Base-by-base conservation (phyloP, 208 protist species). In the Wallacemonas rigidus region DNA sequence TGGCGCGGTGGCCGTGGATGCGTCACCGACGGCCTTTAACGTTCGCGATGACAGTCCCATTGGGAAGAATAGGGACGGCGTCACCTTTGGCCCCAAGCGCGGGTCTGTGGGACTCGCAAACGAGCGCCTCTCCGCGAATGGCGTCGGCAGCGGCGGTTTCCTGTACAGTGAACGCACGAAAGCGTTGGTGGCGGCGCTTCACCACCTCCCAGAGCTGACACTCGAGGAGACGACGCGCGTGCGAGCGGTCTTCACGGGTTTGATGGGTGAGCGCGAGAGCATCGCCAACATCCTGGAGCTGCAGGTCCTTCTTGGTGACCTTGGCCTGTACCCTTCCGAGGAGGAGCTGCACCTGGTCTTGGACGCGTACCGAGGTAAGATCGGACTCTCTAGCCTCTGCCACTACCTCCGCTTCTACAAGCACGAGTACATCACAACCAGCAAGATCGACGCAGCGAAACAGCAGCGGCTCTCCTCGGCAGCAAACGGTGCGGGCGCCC, bases 391-490 rank as follows among this genome's bases (percentile, higher is more conserved):
- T 2, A 75, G 78, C 40, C 71, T 95, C 1, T 83, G 80, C 55
- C 67, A 82, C n/a, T 95, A 92, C 79, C 79, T 95, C 50, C 85
- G 87, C 14, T 92, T 95, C 58, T 93, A 91, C 80, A 95, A 95
- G 80, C 74, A 83, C 48, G 75, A 90, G 51, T 92, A 73, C 65
- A 8, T 43, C 44, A 68, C 38, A 5, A 60, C 65, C 11, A 41
- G 8, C 15, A 65, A 65, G 40, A 65, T 65, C n/a, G 77, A 83
- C 65, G 67, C 60, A 1, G 74, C 74, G 40, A 44, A 65, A 17
- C 48, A 65, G 60, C 60, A 65, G 60, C 60, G 43, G 3, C 60
- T 45, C 43, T 51, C 43, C 7, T 6, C 60, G 4, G 40, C 12
- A 3, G n/a, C 14, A 38, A 41, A 40, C 64, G 9, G 3, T 9